A percentile compares a stretch with the other conserved stretches of the same genome.
These are phyloP conservation scores for Peronosclerospora sorghi DNA, from an alignment of 352 stramenopile species.

Conservation along the genomic window DNA sequence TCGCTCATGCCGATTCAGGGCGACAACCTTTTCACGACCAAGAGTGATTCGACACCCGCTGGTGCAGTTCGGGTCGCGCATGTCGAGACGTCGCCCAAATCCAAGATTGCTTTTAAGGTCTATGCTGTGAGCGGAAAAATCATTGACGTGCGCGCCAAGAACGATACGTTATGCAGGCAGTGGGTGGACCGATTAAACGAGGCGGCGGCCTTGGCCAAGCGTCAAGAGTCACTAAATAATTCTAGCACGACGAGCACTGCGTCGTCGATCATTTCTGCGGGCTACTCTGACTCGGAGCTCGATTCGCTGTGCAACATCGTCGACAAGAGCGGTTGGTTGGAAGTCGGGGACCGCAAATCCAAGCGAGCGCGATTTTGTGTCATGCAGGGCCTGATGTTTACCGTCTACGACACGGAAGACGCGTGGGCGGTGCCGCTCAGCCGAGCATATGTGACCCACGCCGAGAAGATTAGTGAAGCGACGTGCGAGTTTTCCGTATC, in stretches of 20 bases:
- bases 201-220: slow-evolving; percentile 53
- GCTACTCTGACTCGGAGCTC: slow-evolving; percentile 63
- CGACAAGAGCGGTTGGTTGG: slow-evolving; percentile 71
- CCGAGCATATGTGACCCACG: slow-evolving; percentile 59
- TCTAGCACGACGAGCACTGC: slow-evolving; percentile 61
- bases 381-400: slow-evolving; percentile 74
- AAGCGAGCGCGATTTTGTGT: slow-evolving; percentile 67
- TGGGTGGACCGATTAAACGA: slow-evolving; percentile 70
- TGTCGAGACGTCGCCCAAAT: slow-evolving; percentile 63
- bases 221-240: slow-evolving; percentile 66
- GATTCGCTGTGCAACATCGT: slow-evolving; percentile 62
- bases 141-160: slow-evolving; percentile 73
- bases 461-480: slow-evolving; percentile 47
- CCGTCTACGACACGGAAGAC: slow-evolving; percentile 73
- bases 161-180: slow-evolving; percentile 54
- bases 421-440: slow-evolving; percentile 68
- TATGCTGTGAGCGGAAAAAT: slow-evolving; percentile 77
- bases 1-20: slow-evolving; percentile 45
- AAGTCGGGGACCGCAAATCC: slow-evolving; percentile 67
- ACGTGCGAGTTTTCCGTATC: slow-evolving; percentile 56
- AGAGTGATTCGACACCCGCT: slow-evolving; percentile 54
- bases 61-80: slow-evolving; percentile 67
- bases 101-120: slow-evolving; percentile 75
- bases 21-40: slow-evolving; percentile 59
- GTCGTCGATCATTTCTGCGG: slow-evolving; percentile 47